Conservation (phyloP, 139 green algal species). For the Micromonas commoda region DNA sequence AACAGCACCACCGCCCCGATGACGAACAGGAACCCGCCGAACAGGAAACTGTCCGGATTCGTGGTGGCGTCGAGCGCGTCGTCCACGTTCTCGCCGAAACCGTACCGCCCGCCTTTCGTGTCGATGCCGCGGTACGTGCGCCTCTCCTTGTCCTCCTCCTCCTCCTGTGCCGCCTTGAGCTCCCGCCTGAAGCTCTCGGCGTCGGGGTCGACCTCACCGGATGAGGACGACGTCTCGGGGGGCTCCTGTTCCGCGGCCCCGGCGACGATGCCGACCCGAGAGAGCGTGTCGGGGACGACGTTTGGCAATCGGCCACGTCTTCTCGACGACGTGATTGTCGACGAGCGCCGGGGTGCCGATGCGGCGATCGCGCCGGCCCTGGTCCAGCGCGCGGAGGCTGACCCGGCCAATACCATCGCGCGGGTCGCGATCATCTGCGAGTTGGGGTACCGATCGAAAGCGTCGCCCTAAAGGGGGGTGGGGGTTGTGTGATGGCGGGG, state of each 20-base stretch:
- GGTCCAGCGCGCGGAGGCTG: no score
- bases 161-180: neutral
- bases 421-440: no score
- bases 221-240: neutral
- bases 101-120: conserved; percentile 8
- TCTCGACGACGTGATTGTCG: no score
- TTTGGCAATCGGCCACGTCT: no score
- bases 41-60: neutral
- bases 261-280: no score
- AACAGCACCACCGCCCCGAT: neutral
- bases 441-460: no score
- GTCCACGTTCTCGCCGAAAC: neutral
- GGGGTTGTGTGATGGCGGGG: no score
- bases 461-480: no score
- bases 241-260: neutral
- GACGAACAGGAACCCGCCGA: neutral
- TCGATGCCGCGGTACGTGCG: neutral
- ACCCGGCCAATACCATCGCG: no score
- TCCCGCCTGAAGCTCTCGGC: neutral
- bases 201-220: neutral
- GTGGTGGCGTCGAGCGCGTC: conserved; percentile 14
- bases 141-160: neutral
- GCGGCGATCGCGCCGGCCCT: no score
- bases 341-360: no score
- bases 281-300: no score